phyloP scores from a whole-genome alignment of 164 flowering plant species.

The Magnolia changhungtana region DNA sequence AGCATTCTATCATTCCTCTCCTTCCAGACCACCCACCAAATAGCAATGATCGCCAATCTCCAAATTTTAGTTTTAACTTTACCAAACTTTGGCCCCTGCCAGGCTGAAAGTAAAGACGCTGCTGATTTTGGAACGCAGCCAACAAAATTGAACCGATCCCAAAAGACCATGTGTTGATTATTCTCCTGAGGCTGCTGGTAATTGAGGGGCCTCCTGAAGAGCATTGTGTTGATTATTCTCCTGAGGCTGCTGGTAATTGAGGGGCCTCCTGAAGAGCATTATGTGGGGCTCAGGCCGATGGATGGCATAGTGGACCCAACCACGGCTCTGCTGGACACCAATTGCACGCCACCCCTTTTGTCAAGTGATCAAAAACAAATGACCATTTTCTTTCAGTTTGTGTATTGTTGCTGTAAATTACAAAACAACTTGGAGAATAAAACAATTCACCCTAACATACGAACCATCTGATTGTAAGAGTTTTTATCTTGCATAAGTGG shows the following conservation, averaged over 20 bases:
- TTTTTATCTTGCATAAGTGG: no score
- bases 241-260: constrained; percentile 11
- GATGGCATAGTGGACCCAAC: constrained; percentile 31
- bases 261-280: constrained; percentile 97
- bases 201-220: no score
- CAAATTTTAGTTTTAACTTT: no score
- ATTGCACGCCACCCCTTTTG: constrained; percentile 97
- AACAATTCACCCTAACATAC: neutral
- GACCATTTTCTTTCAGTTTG: neutral
- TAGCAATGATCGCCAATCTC: no score
- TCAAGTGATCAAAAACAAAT: neutral
- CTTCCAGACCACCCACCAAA: no score
- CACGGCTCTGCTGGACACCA: constrained; percentile 97
- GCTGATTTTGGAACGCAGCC: no score
- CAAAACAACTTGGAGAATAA: neutral
- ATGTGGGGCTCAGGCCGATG: constrained; percentile 98
- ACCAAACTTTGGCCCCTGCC: constrained; percentile 23
- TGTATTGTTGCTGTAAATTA: neutral
- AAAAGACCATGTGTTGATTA: no score
- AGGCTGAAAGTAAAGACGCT: constrained; percentile 65
- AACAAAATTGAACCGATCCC: no score
- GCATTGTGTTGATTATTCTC: neutral
- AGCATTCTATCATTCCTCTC: no score
- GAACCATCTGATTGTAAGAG: neutral
- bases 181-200: no score